Conservation (phyloP, 2,329 filamentous ascomycete species). For the Davidsoniella neocaledoniae region DNA sequence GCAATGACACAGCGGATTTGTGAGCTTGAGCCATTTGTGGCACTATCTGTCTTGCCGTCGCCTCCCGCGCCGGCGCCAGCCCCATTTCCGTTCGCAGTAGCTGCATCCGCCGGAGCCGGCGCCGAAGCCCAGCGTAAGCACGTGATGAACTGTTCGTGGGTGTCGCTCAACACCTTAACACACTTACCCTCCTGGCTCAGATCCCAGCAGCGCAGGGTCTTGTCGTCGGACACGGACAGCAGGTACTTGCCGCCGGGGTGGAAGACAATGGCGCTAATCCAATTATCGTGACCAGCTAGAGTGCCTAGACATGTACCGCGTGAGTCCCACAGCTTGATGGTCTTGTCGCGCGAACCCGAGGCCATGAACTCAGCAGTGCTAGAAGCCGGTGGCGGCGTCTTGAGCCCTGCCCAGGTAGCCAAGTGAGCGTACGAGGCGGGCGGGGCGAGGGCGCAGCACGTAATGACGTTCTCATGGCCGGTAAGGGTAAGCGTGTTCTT, state of each 20-base stretch:
- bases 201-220: conserved; percentile 88
- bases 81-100: conserved; percentile 20
- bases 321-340: conserved; percentile 76
- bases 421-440: conserved; percentile 62
- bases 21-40: conserved; percentile 30
- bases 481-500: conserved; percentile 67
- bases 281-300: conserved; percentile 80
- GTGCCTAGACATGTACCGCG: conserved; percentile 74
- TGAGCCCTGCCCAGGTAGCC: conserved; percentile 60
- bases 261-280: conserved; percentile 74
- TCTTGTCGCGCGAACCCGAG: conserved; percentile 79
- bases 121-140: conserved; percentile 76
- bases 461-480: conserved; percentile 72
- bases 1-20: conserved; percentile 70
- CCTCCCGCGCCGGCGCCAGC: conserved; percentile 27
- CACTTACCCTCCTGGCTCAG: conserved; percentile 77
- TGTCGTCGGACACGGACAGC: conserved; percentile 74
- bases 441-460: conserved; percentile 78
- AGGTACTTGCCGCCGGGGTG: conserved; percentile 87
- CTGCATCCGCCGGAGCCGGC: conserved; percentile 23
- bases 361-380: conserved; percentile 78
- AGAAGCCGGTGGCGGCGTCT: conserved; percentile 57
- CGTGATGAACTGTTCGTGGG: conserved; percentile 70
- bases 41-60: neutral
- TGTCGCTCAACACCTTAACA: conserved; percentile 63